Percentiles rank a stretch among this genome's conserved stretches.
Conservation (phyloP, 768 basidiomycete species). For the Agaricus sinodeliciosus region DNA sequence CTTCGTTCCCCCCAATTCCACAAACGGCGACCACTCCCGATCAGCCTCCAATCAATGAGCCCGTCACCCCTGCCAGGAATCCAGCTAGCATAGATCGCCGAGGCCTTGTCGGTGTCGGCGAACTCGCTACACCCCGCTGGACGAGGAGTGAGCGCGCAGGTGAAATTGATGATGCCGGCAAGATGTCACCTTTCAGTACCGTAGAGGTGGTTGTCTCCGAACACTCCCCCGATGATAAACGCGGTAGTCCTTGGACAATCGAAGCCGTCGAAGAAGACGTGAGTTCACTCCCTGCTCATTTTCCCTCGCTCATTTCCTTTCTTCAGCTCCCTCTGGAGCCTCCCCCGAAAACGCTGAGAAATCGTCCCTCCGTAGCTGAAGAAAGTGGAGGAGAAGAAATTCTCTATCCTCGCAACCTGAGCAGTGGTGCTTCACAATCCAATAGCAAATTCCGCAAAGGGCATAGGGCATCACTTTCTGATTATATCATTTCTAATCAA, state of each 20-base stretch:
- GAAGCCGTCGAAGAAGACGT: slow-evolving; percentile 80
- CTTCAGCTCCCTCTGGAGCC: slow-evolving; percentile 30
- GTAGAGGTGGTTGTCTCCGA: slow-evolving; percentile 32
- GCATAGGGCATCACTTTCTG: slow-evolving; percentile 1
- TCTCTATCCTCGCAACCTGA: slow-evolving; percentile 66
- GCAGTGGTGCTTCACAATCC: slow-evolving; percentile 22
- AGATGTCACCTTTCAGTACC: slow-evolving; percentile 19
- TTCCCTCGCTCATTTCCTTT: not conserved
- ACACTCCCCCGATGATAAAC: slow-evolving; percentile 43
- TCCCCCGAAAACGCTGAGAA: slow-evolving; percentile 44
- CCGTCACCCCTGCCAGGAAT: slow-evolving; percentile 69
- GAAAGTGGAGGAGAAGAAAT: slow-evolving; percentile 92
- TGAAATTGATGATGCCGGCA: slow-evolving; percentile 9
- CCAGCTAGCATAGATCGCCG: slow-evolving; percentile 79
- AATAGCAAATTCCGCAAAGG: slow-evolving; percentile 25
- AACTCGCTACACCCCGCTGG: slow-evolving; percentile 96
- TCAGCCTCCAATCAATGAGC: slow-evolving; percentile 40
- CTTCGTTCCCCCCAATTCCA: slow-evolving; percentile 38
- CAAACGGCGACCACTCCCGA: slow-evolving; percentile 55
- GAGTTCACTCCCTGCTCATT: slow-evolving; percentile 15
- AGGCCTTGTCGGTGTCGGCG: slow-evolving; percentile 89
- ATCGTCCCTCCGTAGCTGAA: slow-evolving; percentile 62
- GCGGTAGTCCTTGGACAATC: slow-evolving; percentile 86
- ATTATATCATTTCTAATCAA: not conserved
- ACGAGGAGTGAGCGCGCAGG: slow-evolving; percentile 36